Conservation (phyloP, 139 green algal genomes). For the Chlorella sp. region DNA sequence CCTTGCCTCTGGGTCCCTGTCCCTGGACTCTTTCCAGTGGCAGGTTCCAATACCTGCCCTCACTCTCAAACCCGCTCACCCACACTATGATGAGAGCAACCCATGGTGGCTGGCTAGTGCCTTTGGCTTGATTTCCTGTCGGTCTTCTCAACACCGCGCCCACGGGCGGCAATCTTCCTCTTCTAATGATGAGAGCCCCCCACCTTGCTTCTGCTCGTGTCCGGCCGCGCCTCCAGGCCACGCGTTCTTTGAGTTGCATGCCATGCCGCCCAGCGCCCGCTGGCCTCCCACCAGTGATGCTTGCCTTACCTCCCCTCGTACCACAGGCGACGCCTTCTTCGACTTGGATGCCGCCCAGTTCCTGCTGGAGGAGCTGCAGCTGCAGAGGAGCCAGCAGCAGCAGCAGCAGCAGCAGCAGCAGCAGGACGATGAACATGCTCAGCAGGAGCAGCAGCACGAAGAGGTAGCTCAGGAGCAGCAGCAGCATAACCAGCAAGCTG, state of each 20-base stretch:
- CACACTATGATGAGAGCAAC: too few species aligned
- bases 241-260: not conserved
- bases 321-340: conserved; percentile 83
- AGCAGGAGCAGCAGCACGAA: not conserved
- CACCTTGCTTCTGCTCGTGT: too few species aligned
- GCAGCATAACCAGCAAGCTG: not conserved
- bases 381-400: conserved; percentile 4
- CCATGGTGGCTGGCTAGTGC: too few species aligned
- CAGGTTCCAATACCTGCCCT: too few species aligned
- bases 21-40: too few species aligned
- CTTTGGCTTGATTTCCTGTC: not conserved
- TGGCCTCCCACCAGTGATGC: not conserved
- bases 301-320: not conserved
- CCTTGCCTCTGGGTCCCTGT: too few species aligned
- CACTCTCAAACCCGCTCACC: too few species aligned
- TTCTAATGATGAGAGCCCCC: too few species aligned
- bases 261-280: too few species aligned
- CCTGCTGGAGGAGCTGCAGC: conserved; percentile 62
- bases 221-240: not conserved
- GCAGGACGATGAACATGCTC: not conserved
- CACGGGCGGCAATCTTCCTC: too few species aligned
- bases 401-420: conserved; percentile 22
- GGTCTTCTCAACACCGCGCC: too few species aligned
- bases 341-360: conserved; percentile 84
- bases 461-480: not conserved